Base-by-base conservation (phyloP, 257 asterid species). In the Pogostemon cablin region DNA sequence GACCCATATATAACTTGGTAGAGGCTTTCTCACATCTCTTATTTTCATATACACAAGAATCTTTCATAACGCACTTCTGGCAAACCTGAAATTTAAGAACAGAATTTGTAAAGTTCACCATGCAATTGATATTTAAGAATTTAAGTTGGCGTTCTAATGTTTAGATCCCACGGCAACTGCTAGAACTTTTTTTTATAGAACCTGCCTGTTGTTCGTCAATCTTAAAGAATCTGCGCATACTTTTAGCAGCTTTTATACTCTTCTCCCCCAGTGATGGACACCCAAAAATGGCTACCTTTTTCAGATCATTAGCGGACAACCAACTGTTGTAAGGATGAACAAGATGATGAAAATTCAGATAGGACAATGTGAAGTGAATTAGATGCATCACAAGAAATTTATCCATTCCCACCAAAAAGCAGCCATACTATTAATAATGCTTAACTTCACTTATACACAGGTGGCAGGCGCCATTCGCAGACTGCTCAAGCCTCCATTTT, bases 291-390 rank as follows among this genome's bases (percentile, higher is more conserved):
- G 96, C 96, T 65, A 93, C 81, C 58, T 64, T 81, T 78, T 87
- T 88, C 80, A 93, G 83, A 83, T 90, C 95, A 74, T 91, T 82
- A 43, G 90, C 96, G 5, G 97, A 88, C 72, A 90, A 75, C 98
- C 97, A 88, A 84, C 98, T 93, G 87, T 41, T 46, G 35, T 47
- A 70, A 72, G 61, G 75, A 79, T 46, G 62, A 60, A 75, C 65
- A 70, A 80, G 59, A 74, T 72, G 65, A 58, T 57, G 35, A 60
- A 69, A 42, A 42, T 57, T 58, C 50, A 38, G 40, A 60, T n/a
- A 20, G 47, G 56, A 46, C 38, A 42, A 20, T 34, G 25, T 15
- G 69, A 64, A 56, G 4, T 71, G 11, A 42, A 56, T 39, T 67
- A 15, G 52, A 72, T 35, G n/a, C 42, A 57, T 52, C 47, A 49